phyloP scores from a whole-genome alignment of 176 grass and related monocot species.

The Leersia perrieri region DNA sequence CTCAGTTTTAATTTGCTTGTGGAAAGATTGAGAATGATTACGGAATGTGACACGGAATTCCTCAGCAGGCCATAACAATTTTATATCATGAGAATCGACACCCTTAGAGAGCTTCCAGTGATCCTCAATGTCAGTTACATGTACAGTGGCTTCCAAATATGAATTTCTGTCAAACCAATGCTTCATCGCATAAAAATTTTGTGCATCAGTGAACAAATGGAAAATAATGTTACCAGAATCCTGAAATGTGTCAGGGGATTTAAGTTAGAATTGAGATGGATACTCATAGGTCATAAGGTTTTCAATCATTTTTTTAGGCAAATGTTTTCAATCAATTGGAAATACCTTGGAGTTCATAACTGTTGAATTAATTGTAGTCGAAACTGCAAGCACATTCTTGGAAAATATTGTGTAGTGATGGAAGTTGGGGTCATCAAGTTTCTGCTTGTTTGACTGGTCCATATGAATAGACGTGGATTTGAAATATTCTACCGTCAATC shows the following conservation, averaged over 20 bases:
- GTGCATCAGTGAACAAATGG: constrained; percentile 70
- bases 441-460: constrained; percentile 27
- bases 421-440: constrained; percentile 41
- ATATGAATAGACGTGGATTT: constrained; percentile 28
- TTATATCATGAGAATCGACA: constrained; percentile 24
- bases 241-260: constrained; percentile 44
- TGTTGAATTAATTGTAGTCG: constrained; percentile 71
- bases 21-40: constrained; percentile 35
- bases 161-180: constrained; percentile 77
- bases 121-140: constrained; percentile 63
- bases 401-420: constrained; percentile 72
- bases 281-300: not conserved
- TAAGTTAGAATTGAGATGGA: constrained; percentile 20
- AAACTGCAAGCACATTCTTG: constrained; percentile 71
- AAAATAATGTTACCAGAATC: constrained; percentile 54
- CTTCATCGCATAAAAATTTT: constrained; percentile 81
- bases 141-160: constrained; percentile 58
- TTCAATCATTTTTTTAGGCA: constrained; percentile 6
- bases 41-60: constrained; percentile 64
- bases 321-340: not conserved
- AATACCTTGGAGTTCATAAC: constrained; percentile 71
- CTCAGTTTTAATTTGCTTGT: constrained; percentile 56
- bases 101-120: constrained; percentile 27
- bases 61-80: constrained; percentile 61
- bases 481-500: constrained; percentile 89